Evolutionary conservation across 73 alveolate species (phyloP).

Genomic region (Paramecium biaurelia): DNA sequence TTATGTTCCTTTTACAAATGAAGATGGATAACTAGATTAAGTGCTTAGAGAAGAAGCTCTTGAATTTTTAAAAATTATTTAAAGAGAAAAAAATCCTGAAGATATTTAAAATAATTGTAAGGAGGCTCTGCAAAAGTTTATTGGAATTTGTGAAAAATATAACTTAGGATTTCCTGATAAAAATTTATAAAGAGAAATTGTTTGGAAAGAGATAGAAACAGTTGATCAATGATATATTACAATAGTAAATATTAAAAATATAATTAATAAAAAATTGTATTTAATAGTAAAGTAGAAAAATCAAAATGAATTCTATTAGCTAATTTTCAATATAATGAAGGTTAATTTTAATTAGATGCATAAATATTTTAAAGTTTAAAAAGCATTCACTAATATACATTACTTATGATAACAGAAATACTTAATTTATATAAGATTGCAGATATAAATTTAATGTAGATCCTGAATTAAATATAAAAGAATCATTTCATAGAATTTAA

Average conservation of each 20-base stretch:
- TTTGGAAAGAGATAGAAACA: not conserved
- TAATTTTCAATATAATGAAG: no score
- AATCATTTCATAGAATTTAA: not conserved
- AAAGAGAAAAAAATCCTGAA: not conserved
- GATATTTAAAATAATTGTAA: not conserved
- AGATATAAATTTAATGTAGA: no score
- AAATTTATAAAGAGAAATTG: not conserved
- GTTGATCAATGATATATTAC: not conserved
- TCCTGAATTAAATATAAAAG: not conserved
- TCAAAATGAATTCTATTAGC: not conserved
- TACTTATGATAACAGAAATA: no score
- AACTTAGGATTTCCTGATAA: conserved; percentile 30
- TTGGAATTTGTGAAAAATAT: not conserved
- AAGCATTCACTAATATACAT: no score
- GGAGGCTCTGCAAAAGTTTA: not conserved
- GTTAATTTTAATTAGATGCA: no score
- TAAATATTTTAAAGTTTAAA: no score
- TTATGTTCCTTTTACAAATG: conserved; percentile 15
- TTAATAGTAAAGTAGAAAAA: not conserved
- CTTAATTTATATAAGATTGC: no score
- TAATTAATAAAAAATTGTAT: not conserved
- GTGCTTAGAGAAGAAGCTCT: not conserved
- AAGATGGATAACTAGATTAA: not conserved
- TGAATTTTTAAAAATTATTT: not conserved
- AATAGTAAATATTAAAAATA: not conserved